A percentile compares a stretch with the other conserved stretches of the same genome.
These are phyloP conservation scores for Trichoderma endophyticum DNA, from an alignment of 2,329 filamentous ascomycete species.

Conservation along the genomic window DNA sequence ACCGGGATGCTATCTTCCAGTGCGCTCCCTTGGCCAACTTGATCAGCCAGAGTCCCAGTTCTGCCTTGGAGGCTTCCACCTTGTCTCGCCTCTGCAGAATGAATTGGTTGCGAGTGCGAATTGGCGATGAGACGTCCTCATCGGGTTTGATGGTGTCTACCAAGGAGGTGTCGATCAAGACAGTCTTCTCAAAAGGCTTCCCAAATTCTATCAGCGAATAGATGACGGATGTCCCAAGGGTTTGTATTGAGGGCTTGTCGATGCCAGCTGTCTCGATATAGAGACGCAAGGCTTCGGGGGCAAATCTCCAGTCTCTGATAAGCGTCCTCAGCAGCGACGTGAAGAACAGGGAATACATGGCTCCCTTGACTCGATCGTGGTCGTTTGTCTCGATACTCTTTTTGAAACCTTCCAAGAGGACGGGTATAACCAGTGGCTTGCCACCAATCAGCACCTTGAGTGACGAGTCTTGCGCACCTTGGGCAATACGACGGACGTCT, in stretches of 20 bases:
- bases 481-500: conserved; percentile 90
- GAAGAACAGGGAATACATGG: conserved; percentile 85
- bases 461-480: conserved; percentile 88
- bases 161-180: conserved; percentile 70
- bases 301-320: conserved; percentile 90
- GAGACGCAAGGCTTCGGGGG: conserved; percentile 80
- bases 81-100: conserved; percentile 71
- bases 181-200: conserved; percentile 80
- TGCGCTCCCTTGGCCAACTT: conserved; percentile 75
- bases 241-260: conserved; percentile 93
- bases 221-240: conserved; percentile 74
- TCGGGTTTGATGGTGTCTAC: conserved; percentile 69
- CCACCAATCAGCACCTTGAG: conserved; percentile 88
- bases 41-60: conserved; percentile 77
- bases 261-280: conserved; percentile 88
- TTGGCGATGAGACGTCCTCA: conserved; percentile 59
- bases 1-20: conserved; percentile 93
- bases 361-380: conserved; percentile 89
- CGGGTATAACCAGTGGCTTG: conserved; percentile 82
- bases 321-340: conserved; percentile 86
- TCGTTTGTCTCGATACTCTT: conserved; percentile 76
- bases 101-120: conserved; percentile 61
- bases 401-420: conserved; percentile 75
- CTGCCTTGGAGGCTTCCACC: conserved; percentile 81
- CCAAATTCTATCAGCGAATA: conserved; percentile 91